Conservation (phyloP, 306 rosid genomes). For the Fragaria iinumae region DNA sequence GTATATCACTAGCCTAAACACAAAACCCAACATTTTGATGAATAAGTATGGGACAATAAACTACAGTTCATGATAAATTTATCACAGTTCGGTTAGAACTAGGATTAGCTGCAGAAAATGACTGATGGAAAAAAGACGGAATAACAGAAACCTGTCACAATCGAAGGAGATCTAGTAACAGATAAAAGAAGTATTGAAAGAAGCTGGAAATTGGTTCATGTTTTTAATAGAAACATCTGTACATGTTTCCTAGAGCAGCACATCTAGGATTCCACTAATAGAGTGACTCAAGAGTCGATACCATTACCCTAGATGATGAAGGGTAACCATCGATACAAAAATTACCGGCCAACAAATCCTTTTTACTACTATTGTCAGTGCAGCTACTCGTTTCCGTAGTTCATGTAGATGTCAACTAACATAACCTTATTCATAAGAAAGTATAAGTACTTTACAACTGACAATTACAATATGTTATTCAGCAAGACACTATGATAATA, state of each 20-base stretch:
- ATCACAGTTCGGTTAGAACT: too few species aligned
- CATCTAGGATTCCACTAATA: not conserved
- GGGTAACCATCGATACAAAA: too few species aligned
- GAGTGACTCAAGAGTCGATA: not conserved
- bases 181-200: not conserved
- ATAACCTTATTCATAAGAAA: not conserved
- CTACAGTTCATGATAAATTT: not conserved
- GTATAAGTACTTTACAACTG: too few species aligned
- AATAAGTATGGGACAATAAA: not conserved
- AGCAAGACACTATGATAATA: too few species aligned
- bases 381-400: not conserved
- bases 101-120: too few species aligned
- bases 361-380: not conserved
- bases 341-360: too few species aligned
- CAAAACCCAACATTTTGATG: not conserved
- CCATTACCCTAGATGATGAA: too few species aligned
- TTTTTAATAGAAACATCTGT: not conserved
- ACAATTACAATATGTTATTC: too few species aligned
- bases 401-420: not conserved
- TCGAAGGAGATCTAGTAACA: too few species aligned
- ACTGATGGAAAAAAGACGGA: too few species aligned
- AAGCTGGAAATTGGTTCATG: not conserved
- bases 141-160: too few species aligned
- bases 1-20: not conserved
- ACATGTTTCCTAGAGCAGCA: not conserved